phyloP scores from a whole-genome alignment of 2,329 filamentous ascomycete genomes.

The Colletotrichum plurivorum region DNA sequence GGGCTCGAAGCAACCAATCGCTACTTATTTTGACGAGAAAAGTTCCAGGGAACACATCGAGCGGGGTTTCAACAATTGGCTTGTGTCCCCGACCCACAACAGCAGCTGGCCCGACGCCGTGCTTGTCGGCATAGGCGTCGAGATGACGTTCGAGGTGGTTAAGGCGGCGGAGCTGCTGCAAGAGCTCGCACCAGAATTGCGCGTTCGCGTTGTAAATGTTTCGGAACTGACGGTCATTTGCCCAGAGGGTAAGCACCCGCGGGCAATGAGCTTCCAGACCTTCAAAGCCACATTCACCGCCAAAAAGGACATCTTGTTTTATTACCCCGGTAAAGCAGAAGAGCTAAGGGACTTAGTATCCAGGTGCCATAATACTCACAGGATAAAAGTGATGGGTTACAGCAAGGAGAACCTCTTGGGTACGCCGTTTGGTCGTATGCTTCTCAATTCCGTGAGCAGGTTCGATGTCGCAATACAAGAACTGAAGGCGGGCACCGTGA shows the following conservation, averaged over 20 bases:
- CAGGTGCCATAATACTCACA: conserved; percentile 59
- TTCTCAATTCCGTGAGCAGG: conserved; percentile 71
- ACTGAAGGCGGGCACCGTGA: conserved; percentile 60
- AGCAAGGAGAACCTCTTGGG: conserved; percentile 77
- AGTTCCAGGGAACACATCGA: conserved; percentile 72
- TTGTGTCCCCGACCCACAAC: conserved; percentile 72
- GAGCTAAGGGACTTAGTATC: conserved; percentile 73
- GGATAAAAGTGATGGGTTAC: conserved; percentile 71
- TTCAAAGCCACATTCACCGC: conserved; percentile 72
- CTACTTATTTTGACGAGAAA: conserved; percentile 69
- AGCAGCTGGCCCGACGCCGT: conserved; percentile 78
- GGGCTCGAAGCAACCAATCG: conserved; percentile 75
- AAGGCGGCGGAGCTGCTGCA: conserved; percentile 70
- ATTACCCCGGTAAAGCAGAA: conserved; percentile 76
- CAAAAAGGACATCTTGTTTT: conserved; percentile 71
- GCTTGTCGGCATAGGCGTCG: conserved; percentile 74
- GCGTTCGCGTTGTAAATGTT: conserved; percentile 75
- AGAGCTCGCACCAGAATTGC: conserved; percentile 63
- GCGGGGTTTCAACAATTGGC: conserved; percentile 73
- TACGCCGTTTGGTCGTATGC: conserved; percentile 80
- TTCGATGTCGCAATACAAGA: conserved; percentile 72
- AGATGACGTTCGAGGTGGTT: conserved; percentile 76
- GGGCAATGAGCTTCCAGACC: conserved; percentile 64
- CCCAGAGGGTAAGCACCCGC: conserved; percentile 69
- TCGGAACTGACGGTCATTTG: conserved; percentile 76